Base-by-base conservation (phyloP, 208 protist species). In the Trypanosoma grayi region DNA sequence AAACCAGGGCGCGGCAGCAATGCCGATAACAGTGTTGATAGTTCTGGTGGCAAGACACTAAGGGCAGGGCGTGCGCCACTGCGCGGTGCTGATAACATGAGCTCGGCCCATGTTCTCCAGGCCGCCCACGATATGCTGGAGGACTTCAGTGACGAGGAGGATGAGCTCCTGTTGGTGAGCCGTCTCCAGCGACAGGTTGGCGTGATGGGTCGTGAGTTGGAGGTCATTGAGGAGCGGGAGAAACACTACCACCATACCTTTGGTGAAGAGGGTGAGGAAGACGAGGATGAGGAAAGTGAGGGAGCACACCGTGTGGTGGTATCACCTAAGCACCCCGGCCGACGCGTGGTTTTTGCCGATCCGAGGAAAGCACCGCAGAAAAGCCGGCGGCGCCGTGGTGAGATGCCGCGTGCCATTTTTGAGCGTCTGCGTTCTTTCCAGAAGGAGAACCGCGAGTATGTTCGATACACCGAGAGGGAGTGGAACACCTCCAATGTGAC, bases 401-500 rank as follows among this genome's bases (percentile, higher is more conserved):
- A 60, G 18, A 64, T 95, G 45, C 79, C 85, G 0, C 75, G 76
- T 25, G 79, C 75, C 10, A 76, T 90, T 25, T 70, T 87, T 20
- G 69, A 83, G n/a, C 84, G 90, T 24, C 69, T 95, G 5, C 79
- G 71, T 11, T 70, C 77, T 0, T 85, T 80, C 52, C 79, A 81
- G 27, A 82, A 79, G 57, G 76, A 88, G 20, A 72, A 82, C 33
- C 75, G 75, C 36, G 84, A 95, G 63, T 86, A 81, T 75, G 91
- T 95, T 40, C 76, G 76, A 4, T 92, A 85, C 70, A 91, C 85
- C 22, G 90, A 95, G 68, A 72, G 70, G 34, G 67, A 83, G 9
- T 95, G 87, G 85, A 95, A 95, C 74, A 90, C 70, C 2, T 92
- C 83, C 50, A 51, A 75, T 9, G 73, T 83, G 4, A 93, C 90